These are phyloP conservation scores for Aspergillus phoenicis DNA, from an alignment of 2,329 filamentous ascomycete species.

Conservation along the genomic window DNA sequence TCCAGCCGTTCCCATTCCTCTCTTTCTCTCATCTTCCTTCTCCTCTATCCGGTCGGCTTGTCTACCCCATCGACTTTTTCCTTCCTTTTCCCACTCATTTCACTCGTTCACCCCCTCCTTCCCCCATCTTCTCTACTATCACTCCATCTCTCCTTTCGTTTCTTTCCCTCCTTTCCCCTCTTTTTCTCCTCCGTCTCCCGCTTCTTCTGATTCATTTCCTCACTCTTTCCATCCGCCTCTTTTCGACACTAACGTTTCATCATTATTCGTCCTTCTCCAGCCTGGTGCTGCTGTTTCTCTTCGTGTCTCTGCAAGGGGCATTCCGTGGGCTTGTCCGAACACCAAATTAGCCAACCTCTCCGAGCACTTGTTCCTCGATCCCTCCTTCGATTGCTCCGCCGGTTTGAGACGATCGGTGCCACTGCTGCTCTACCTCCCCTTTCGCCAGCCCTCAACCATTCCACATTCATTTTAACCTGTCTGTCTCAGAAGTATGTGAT, in stretches of 20 bases:
- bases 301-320: conserved; percentile 20
- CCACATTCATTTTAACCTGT: conserved; percentile 7
- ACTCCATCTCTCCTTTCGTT: conserved; percentile 17
- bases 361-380: conserved; percentile 14
- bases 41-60: conserved; percentile 3
- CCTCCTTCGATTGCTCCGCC: conserved; percentile 14
- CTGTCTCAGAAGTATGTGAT: conserved; percentile 15
- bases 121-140: conserved; percentile 8
- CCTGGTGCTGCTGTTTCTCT: conserved; percentile 32
- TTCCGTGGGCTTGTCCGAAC: conserved; percentile 10
- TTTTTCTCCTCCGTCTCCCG: conserved; percentile 8
- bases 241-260: conserved; percentile 26
- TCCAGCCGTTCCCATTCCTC: conserved; percentile 9
- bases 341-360: conserved; percentile 17
- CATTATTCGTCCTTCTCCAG: conserved; percentile 24
- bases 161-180: conserved; percentile 13
- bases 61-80: background rate
- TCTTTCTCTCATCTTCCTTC: conserved; percentile 7
- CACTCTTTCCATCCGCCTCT: conserved; percentile 10
- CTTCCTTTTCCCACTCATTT: conserved; percentile 2
- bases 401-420: conserved; percentile 15
- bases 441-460: conserved; percentile 3
- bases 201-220: conserved; percentile 17
- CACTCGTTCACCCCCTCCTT: background rate
- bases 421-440: conserved; percentile 6